Conservation (phyloP, 108 stramenopile species). For the Skeletonema costatum region DNA sequence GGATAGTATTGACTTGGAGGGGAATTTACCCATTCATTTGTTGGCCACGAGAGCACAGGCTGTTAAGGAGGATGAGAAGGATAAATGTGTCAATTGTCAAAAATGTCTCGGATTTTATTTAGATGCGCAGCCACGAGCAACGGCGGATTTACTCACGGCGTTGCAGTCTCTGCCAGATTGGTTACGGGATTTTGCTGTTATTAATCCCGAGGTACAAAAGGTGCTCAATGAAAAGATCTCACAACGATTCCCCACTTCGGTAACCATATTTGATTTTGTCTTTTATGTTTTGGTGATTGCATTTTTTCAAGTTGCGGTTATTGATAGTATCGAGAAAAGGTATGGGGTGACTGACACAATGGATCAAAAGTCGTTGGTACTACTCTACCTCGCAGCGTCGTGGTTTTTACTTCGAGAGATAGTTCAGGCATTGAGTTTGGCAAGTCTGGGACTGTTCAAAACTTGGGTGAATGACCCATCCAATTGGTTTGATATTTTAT, state of each 20-base stretch:
- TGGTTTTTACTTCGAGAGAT: conserved; percentile 42
- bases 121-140: conserved; percentile 67
- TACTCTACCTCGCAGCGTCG: conserved; percentile 18
- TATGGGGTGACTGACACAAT: neutral
- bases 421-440: conserved; percentile 37
- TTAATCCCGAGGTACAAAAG: conserved; percentile 62
- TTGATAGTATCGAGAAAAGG: conserved; percentile 6
- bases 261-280: conserved; percentile 57
- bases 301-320: conserved; percentile 27
- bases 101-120: conserved; percentile 68
- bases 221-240: conserved; percentile 76
- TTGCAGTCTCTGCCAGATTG: conserved; percentile 70
- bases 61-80: conserved; percentile 39
- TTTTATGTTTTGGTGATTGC: conserved; percentile 34
- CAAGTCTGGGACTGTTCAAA: conserved; percentile 21
- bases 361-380: conserved; percentile 4
- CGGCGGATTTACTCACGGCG: conserved; percentile 77
- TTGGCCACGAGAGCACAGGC: conserved; percentile 64
- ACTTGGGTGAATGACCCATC: conserved; percentile 28
- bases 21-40: conserved; percentile 63
- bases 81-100: conserved; percentile 45
- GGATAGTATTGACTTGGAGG: conserved; percentile 49
- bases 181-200: conserved; percentile 65
- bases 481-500: conserved; percentile 47
- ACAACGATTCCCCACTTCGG: conserved; percentile 68